Base-by-base conservation (phyloP, 2,329 filamentous ascomycete genomes). In the Aspergillus pseudotamarii region DNA sequence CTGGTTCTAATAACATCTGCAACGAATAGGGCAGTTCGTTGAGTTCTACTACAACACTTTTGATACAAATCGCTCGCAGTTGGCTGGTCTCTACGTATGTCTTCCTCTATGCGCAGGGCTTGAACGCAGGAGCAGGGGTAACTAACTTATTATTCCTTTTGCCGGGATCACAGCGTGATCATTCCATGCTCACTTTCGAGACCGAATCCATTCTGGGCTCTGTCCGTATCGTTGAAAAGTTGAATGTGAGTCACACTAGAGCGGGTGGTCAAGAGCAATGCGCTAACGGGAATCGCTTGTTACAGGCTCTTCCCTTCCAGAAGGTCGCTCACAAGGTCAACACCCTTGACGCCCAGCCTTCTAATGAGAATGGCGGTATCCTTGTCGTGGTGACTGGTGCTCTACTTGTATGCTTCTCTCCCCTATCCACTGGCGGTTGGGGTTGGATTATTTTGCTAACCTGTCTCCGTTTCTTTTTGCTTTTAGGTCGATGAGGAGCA, bases 121-220 rank as follows among this genome's bases (percentile, higher is more conserved):
- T 19, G 45, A n/a, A 32, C 38, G 41, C n/a, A 43, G 41, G 32
- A 46, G 45, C 26, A 21, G 23, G 21, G n/a, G 26, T 38, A 32
- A 54, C 65, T 71, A 53, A 71, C 50, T 4, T 23, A 26, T 9
- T 45, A n/a, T 43, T 38, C 58, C 32, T 65, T 4, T 10, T 19
- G 19, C n/a, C 8, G 28, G 43, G 66, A 21, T 53, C 61, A 74
- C 71, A 97, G 93, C 88, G 91, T 74, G 86, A 90, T 5, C 79
- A 89, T 65, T 98, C 95, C 56, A 96, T 97, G 91, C 85, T 98
- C 80, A 97, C 94, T 57, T 98, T 97, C 75, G 93, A 98, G 86
- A 89, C 85, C 54, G 72, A 83, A 51, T 88, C 90, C 16, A 79
- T 87, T 64, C 83, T 88, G 73, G 94, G 94, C 66, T 81, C 82